phyloP scores from a whole-genome alignment of 192 early-diverging fungal species.

The Thoreauomyces humboldtii region DNA sequence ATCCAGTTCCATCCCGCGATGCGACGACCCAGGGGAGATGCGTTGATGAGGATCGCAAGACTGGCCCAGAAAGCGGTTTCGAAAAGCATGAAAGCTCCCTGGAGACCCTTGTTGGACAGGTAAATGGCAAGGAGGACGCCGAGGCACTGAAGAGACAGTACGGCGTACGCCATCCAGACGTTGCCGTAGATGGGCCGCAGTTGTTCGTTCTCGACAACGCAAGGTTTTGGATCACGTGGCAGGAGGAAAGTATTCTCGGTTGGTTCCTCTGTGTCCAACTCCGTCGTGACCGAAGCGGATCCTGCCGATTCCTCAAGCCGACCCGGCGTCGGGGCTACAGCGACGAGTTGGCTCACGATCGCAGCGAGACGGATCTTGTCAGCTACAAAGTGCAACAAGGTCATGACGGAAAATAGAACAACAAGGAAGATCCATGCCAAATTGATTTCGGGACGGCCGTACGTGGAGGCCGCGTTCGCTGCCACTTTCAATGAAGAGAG shows the following conservation, averaged over 20 bases:
- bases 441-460: constrained; percentile 35
- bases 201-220: neutral
- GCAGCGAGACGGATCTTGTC: neutral
- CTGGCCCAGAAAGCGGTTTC: constrained; percentile 1
- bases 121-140: neutral
- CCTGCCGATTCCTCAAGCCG: too few species aligned
- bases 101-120: constrained; percentile 14
- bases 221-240: neutral
- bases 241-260: neutral
- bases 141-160: neutral
- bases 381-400: neutral
- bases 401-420: neutral
- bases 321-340: too few species aligned
- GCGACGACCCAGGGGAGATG: too few species aligned
- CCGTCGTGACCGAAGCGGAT: neutral
- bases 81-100: constrained; percentile 14
- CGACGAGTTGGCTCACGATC: neutral
- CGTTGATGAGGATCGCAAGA: too few species aligned
- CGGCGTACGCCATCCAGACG: neutral
- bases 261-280: neutral
- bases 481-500: constrained; percentile 23
- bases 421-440: constrained; percentile 26
- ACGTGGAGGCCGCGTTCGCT: constrained; percentile 40
- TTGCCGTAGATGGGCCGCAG: neutral
- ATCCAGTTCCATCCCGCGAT: too few species aligned